Base-by-base conservation (phyloP, 2,329 filamentous ascomycete genomes). In the Calcarisporium arbuscula region DNA sequence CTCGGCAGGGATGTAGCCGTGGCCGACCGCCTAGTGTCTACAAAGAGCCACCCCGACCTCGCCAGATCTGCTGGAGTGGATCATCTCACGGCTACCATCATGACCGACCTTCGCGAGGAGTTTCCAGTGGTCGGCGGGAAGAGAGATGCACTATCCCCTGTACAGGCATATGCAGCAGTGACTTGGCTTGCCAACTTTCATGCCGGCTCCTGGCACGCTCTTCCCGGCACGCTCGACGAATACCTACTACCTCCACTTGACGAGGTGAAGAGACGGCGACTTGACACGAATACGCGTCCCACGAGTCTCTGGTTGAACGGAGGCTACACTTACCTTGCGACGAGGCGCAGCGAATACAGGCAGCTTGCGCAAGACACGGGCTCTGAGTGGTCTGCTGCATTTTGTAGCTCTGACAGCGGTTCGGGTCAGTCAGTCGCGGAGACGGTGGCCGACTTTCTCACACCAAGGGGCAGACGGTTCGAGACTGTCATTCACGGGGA, bases 311-410 rank as follows among this genome's bases (percentile, higher is more conserved):
- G 80, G 80, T 54, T 78, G 6, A 80, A 82, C 28, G 80, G 80
- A 2, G 79, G 80, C 0, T 84, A 84, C 47, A 82, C 78, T 0
- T 83, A 83, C 44, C 71, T 84, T 1, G 72, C 75, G 1, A 84
- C 80, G 0, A 67, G 80, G 5, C 61, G 61, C 7, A 67, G 53
- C 14, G 80, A 84, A 49, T 80, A 74, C 39, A 50, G 49, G 1
- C 56, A 52, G 0, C 64, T 83, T 0, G 56, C 36, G 1, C 42
- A 52, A 0, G 71, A 77, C 30, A 39, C 48, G 0, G 53, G 60
- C 12, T 72, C 69, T 0, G 74, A 79, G 47, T 83, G 78, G 77
- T 69, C 62, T 0, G 43, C 52, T 2, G 51, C 59, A 0, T 60
- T 82, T 7, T 77, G 75, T 27, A 39, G 44, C 0, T 50, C 58